Evolutionary conservation across 495 filamentous ascomycete genomes (phyloP).

Genomic region (Umbilicaria muhlenbergii): DNA sequence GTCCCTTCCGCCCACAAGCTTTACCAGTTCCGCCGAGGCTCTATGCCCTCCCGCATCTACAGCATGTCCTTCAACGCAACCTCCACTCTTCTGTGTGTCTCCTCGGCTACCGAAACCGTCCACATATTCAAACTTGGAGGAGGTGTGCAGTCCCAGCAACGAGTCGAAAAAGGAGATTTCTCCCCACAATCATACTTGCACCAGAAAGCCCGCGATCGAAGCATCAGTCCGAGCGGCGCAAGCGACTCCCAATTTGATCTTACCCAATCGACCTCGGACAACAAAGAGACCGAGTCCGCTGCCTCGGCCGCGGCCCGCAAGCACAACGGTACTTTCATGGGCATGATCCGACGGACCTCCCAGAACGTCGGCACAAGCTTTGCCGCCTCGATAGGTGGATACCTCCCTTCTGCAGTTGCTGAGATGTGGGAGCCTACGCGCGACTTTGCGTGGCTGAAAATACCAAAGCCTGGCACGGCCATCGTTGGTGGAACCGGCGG

Average conservation of each 20-base stretch:
- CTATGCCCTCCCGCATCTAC: constrained; percentile 84
- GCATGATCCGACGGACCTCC: constrained; percentile 88
- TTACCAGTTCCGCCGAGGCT: constrained; percentile 87
- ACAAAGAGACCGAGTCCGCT: constrained; percentile 16
- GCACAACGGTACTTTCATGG: constrained; percentile 56
- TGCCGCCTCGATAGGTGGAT: constrained; percentile 76
- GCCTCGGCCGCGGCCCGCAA: constrained; percentile 26
- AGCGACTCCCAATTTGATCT: constrained; percentile 18
- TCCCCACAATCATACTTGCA: no score
- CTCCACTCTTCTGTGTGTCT: constrained; percentile 85
- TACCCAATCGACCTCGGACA: constrained; percentile 15
- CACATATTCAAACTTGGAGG: constrained; percentile 73
- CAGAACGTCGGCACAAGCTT: constrained; percentile 86
- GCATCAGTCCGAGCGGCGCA: constrained; percentile 23
- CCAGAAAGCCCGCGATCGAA: constrained; percentile 17
- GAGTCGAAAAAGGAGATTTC: no score
- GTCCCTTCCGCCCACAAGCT: constrained; percentile 80
- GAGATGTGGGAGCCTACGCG: constrained; percentile 95
- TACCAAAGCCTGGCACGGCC: constrained; percentile 46
- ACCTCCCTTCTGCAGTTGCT: constrained; percentile 78
- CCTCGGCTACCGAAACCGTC: constrained; percentile 91
- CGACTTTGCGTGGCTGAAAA: constrained; percentile 91
- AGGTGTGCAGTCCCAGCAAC: no score
- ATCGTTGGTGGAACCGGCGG: constrained; percentile 22
- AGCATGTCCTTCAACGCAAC: constrained; percentile 99